Conservation (phyloP, 2,329 filamentous ascomycete genomes). For the Alternaria sp. region DNA sequence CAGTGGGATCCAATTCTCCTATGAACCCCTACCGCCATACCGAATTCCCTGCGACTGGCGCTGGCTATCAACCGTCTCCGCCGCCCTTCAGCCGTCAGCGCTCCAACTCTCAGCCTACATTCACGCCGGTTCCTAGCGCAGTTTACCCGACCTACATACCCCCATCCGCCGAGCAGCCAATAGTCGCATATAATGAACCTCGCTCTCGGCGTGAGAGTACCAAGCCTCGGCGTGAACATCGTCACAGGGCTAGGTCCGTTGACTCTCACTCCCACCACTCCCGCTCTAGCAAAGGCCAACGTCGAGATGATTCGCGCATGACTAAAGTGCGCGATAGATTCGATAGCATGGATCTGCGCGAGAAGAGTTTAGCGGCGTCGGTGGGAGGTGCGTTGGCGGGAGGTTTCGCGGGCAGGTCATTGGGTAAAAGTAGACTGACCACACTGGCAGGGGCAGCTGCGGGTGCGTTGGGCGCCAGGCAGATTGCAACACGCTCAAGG, state of each 20-base stretch:
- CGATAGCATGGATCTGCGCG: conserved; percentile 45
- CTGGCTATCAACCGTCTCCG: conserved; percentile 39
- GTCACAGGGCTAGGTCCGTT: conserved; percentile 50
- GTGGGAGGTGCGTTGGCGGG: conserved; percentile 53
- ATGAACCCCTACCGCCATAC: conserved; percentile 47
- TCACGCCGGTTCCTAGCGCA: conserved; percentile 26
- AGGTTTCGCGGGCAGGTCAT: conserved; percentile 44
- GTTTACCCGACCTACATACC: conserved; percentile 30
- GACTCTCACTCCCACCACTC: conserved; percentile 42
- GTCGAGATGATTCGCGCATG: conserved; percentile 43
- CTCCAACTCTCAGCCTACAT: conserved; percentile 48
- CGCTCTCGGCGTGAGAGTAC: conserved; percentile 41
- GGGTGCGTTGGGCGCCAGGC: conserved; percentile 45
- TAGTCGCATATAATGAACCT: conserved; percentile 33
- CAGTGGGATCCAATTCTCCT: conserved; percentile 32
- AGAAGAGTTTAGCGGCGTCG: conserved; percentile 47
- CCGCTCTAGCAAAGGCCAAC: conserved; percentile 44
- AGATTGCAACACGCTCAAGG: conserved; percentile 31
- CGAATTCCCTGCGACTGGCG: conserved; percentile 36
- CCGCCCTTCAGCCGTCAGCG: conserved; percentile 48
- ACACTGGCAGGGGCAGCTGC: conserved; percentile 51
- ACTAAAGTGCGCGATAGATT: conserved; percentile 49
- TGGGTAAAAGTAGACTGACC: conserved; percentile 49
- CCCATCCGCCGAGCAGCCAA: conserved; percentile 28
- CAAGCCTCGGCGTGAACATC: conserved; percentile 36